Evolutionary conservation across 2,329 filamentous ascomycete species (phyloP), one percentile per base, ranked within the genome.

Genomic region (Calonectria pauciramosa): DNA sequence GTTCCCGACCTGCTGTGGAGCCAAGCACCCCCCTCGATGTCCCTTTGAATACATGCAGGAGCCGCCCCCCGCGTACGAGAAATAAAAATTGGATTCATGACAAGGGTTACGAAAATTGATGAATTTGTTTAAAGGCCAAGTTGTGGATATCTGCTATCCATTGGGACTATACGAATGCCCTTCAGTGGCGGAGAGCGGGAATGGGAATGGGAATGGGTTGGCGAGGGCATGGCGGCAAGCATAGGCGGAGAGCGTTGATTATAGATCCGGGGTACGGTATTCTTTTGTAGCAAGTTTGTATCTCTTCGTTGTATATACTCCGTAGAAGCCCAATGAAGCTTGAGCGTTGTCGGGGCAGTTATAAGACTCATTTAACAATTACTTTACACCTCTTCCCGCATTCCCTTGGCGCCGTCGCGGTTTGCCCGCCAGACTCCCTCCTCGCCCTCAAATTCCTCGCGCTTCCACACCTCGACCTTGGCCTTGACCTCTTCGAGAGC

Each of bases 401-500:
- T 87, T 9, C 92, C 93, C 63, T 86, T 85, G 74, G 88, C 87
- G 13, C 94, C 94, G 85, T 98, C 96, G 77, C 93, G 87, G 86
- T 98, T 98, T 75, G 94, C 95, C 86, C 95, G 93, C 96, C 96
- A 98, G 56, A 97, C 90, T 9, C 93, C 94, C 76, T 94, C 93
- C 28, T 92, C 93, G 1, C 91, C 93, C 59, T 90, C 92, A 88
- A 98, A 98, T 83, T 95, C 94, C 87, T 99, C 96, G 77, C 92
- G 88, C 87, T 98, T 98, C 96, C 96, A 98, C 52, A 99, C 93
- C 87, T 99, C 97, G n/a, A 95, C 95, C 78, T 90, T 92, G 70
- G 91, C 91, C 87, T 99, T 99, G 82, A 95, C 95, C 83, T 91
- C 88, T 87, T 99, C 96, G 73, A 99, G 86, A 41, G 96, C 94